A percentile compares a stretch with the other conserved stretches of the same genome.
Conservation (phyloP, 1,139 yeast species). For the Saccharomyces hybrid region DNA sequence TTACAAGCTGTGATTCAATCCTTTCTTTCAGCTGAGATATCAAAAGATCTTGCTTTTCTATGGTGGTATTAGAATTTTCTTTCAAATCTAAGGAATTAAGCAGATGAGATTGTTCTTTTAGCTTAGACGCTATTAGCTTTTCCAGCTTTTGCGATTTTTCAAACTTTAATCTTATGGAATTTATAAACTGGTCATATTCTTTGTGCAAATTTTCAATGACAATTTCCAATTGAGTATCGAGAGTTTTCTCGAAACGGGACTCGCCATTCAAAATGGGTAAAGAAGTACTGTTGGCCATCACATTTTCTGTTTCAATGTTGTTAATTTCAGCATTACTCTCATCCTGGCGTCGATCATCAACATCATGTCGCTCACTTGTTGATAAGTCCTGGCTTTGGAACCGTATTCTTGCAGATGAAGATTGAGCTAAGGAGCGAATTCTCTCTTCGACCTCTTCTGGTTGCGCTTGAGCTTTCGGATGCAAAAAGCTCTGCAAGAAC, state of each 20-base stretch:
- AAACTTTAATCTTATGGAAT: constrained; percentile 20
- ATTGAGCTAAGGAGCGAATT: neutral
- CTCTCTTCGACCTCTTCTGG: neutral
- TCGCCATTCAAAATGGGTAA: neutral
- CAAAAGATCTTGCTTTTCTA: neutral
- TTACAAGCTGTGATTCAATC: constrained; percentile 1
- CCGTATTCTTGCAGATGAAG: neutral
- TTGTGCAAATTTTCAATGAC: constrained; percentile 26
- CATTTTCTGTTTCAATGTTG: neutral
- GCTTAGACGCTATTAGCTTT: constrained; percentile 13
- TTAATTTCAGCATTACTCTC: neutral
- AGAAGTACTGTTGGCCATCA: neutral
- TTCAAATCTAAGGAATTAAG: constrained; percentile 10
- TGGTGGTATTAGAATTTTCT: neutral
- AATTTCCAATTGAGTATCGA: constrained; percentile 24
- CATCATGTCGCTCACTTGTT: neutral
- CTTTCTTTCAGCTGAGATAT: constrained; percentile 1
- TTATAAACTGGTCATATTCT: constrained; percentile 26
- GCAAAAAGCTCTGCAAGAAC: constrained; percentile 9
- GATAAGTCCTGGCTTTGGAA: neutral
- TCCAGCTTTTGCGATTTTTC: constrained; percentile 18
- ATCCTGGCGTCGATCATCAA: neutral
- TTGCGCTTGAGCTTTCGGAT: neutral
- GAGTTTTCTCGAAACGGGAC: neutral
- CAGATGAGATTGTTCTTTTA: constrained; percentile 18